A percentile compares a stretch with the other conserved stretches of the same genome.
These are phyloP conservation scores for Backusella psychrophila DNA, from an alignment of 192 early-diverging fungal genomes.

Conservation along the genomic window DNA sequence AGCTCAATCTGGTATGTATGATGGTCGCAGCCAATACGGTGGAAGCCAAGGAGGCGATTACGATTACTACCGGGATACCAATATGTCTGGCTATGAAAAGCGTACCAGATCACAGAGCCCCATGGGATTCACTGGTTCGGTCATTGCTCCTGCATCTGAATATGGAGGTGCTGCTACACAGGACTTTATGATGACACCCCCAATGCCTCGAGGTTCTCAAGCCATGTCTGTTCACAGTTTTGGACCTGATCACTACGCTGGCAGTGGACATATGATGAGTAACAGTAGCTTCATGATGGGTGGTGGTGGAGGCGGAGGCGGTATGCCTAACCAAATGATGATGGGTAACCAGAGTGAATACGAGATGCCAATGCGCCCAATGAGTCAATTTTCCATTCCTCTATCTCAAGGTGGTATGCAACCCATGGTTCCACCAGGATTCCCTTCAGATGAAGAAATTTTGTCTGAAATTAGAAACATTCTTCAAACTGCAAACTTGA, in stretches of 20 bases:
- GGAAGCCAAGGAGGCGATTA: conserved; percentile 38
- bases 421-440: conserved; percentile 29
- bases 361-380: conserved; percentile 14
- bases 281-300: not conserved
- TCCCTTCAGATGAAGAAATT: conserved; percentile 70
- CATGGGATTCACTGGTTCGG: conserved; percentile 18
- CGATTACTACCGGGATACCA: conserved; percentile 35
- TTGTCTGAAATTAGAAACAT: conserved; percentile 70
- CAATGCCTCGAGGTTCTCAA: conserved; percentile 17
- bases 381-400: conserved; percentile 38
- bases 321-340: conserved; percentile 9
- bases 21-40: conserved; percentile 32
- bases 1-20: conserved; percentile 20
- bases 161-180: conserved; percentile 16
- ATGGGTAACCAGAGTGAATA: conserved; percentile 3
- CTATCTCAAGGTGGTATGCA: conserved; percentile 23
- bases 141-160: conserved; percentile 20
- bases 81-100: conserved; percentile 16
- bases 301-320: not conserved
- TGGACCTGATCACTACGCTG: conserved; percentile 3
- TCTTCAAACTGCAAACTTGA: conserved; percentile 85
- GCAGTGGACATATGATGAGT: conserved; percentile 11
- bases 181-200: conserved; percentile 12
- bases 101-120: conserved; percentile 21
- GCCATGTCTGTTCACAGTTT: conserved; percentile 7